Base-by-base conservation (phyloP, 148 eudicot genomes). In the Pouteria glomerata region DNA sequence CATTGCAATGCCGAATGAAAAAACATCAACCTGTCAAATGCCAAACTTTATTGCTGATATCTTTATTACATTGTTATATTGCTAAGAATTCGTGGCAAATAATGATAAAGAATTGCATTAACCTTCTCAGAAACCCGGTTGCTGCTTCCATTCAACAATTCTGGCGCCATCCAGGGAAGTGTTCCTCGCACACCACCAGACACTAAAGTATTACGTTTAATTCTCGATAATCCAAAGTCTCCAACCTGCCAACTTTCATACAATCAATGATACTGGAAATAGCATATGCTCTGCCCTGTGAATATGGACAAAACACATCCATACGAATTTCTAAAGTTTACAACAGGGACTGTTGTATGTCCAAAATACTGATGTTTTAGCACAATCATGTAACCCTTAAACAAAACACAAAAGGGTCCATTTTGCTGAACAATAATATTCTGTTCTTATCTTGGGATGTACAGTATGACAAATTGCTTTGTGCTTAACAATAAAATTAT, bases 101-200 rank as follows among this genome's bases (percentile, higher is more conserved):
- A n/a, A n/a, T n/a, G 23, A 67, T 19, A 23, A 31, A 45, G 52
- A 19, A 29, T 50, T 76, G 33, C 11, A 63, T 73, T 70, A 61
- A 89, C 97, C 90, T 92, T 92, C 66, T 92, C 97, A 71, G 97
- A 88, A 35, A 92, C 97, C 73, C 80, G 84, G 72, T 33, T 86
- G 79, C 88, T 89, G 79, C 90, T 92, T 41, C 97, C 97, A 81
- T 85, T 92, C 77, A 92, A 82, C 84, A 92, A 70, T 69, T 92
- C 97, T 24, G 97, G 97, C 57, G 97, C 97, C 96, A 92, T 92
- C 97, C 97, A 89, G 3, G 97, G 97, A 74, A 92, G 92, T 58
- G 97, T 89, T 69, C 97, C 96, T 63, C 97, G 86, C 47, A 92
- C 97, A 72, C 97, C 97, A 72, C 97, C 97, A 63, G 97, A 92